Conservation (phyloP, 2,329 filamentous ascomycete species). For the Cercospora sesami region DNA sequence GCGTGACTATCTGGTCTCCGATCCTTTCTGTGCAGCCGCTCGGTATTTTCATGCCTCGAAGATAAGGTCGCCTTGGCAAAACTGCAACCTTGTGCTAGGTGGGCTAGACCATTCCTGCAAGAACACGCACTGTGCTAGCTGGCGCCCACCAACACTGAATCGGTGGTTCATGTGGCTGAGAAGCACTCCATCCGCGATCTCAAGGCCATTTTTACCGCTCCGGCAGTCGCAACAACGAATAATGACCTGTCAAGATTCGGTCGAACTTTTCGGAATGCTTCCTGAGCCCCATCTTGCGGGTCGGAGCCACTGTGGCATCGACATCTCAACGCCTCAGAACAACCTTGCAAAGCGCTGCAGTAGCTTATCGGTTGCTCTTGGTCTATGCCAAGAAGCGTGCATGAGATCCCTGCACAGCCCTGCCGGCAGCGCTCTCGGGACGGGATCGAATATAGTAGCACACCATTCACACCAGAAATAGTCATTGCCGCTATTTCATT, state of each 20-base stretch:
- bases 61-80: neutral
- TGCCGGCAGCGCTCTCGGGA: neutral
- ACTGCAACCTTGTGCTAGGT: neutral
- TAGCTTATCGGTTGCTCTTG: neutral
- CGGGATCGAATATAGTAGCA: neutral
- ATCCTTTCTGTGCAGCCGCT: neutral
- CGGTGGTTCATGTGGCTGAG: neutral
- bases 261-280: neutral
- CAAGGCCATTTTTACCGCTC: neutral
- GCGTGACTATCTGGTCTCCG: neutral
- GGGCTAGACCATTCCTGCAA: neutral
- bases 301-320: neutral
- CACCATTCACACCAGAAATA: neutral
- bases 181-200: neutral
- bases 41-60: neutral
- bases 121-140: neutral
- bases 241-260: neutral
- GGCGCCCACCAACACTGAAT: neutral
- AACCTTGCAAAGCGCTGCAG: neutral
- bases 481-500: neutral
- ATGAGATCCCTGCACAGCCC: neutral
- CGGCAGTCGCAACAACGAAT: neutral
- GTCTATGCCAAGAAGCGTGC: neutral
- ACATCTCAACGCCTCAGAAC: neutral
- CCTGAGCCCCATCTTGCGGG: neutral